These are phyloP conservation scores for Monascus ruber DNA, from an alignment of 2,329 filamentous ascomycete species.

Conservation along the genomic window DNA sequence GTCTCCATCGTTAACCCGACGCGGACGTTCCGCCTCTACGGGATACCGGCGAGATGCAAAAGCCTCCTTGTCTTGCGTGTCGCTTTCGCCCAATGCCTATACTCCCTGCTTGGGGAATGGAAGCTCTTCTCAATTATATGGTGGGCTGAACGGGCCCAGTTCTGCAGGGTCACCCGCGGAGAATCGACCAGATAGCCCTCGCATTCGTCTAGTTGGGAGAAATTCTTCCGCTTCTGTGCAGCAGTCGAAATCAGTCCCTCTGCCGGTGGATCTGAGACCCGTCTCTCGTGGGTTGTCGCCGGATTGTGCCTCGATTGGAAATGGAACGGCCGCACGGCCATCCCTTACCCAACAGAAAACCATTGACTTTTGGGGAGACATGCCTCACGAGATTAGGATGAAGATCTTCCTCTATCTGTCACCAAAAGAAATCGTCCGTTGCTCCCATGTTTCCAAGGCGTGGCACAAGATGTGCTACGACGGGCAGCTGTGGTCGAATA, in stretches of 20 bases:
- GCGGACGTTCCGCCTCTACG: constrained; percentile 53
- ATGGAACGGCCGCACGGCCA: constrained; percentile 8
- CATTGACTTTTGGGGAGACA: constrained; percentile 63
- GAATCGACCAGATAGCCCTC: constrained; percentile 41
- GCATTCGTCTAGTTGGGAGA: constrained; percentile 45
- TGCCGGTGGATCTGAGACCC: constrained; percentile 53
- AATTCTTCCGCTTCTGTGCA: constrained; percentile 27
- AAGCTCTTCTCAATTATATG: constrained; percentile 46
- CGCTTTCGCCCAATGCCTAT: constrained; percentile 44
- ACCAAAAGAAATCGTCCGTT: constrained; percentile 69
- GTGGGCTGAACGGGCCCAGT: constrained; percentile 43
- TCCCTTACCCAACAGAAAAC: constrained; percentile 24
- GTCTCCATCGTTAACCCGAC: constrained; percentile 56
- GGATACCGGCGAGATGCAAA: constrained; percentile 54
- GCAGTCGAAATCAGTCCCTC: constrained; percentile 41
- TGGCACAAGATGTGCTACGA: constrained; percentile 85
- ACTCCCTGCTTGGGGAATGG: constrained; percentile 44
- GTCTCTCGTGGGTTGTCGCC: constrained; percentile 29
- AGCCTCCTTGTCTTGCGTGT: constrained; percentile 55
- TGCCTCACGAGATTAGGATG: constrained; percentile 75
- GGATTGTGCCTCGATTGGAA: constrained; percentile 8
- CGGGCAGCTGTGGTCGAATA: constrained; percentile 78
- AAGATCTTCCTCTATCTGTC: constrained; percentile 63
- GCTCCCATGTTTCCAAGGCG: constrained; percentile 62
- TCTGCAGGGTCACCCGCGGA: constrained; percentile 35